These are phyloP conservation scores for Erythrophleum fordii DNA, from an alignment of 306 rosid species.

Conservation along the genomic window DNA sequence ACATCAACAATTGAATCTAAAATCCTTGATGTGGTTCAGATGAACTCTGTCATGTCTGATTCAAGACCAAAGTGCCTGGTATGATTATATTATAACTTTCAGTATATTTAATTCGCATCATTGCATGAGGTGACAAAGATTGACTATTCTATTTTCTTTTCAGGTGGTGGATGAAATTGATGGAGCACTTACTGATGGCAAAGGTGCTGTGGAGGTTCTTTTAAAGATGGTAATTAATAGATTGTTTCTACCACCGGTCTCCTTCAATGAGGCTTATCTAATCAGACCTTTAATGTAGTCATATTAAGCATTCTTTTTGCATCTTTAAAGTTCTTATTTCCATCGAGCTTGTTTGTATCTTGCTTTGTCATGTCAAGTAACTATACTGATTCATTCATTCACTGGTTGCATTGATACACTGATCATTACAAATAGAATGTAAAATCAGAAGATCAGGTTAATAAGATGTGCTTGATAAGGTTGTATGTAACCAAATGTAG, in stretches of 20 bases:
- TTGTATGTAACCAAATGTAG: conserved; percentile 14
- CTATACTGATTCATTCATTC: conserved; percentile 2
- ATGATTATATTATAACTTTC: conserved; percentile 36
- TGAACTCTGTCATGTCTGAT: conserved; percentile 74
- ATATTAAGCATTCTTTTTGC: conserved; percentile 6
- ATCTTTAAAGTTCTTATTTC: conserved; percentile 21
- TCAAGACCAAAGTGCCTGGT: conserved; percentile 92
- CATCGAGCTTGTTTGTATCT: conserved; percentile 23
- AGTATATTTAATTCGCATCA: conserved; percentile 10
- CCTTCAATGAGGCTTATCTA: conserved; percentile 20
- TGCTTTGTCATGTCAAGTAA: conserved; percentile 22
- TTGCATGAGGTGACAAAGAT: conserved; percentile 12
- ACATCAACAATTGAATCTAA: conserved; percentile 82
- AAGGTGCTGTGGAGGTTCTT: conserved; percentile 95
- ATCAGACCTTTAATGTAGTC: conserved; percentile 21
- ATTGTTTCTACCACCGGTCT: conserved; percentile 14
- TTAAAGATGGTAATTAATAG: conserved; percentile 76
- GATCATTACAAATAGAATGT: conserved; percentile 18
- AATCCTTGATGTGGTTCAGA: conserved; percentile 85
- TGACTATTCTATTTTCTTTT: conserved; percentile 25
- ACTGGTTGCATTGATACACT: conserved; percentile 8
- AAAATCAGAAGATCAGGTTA: background rate
- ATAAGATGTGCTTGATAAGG: conserved; percentile 7
- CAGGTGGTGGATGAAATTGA: conserved; percentile 98
- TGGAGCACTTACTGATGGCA: conserved; percentile 94